These are phyloP conservation scores for Sugiyamaella neomexicana DNA, from an alignment of 1,139 yeast species.

Conservation along the genomic window DNA sequence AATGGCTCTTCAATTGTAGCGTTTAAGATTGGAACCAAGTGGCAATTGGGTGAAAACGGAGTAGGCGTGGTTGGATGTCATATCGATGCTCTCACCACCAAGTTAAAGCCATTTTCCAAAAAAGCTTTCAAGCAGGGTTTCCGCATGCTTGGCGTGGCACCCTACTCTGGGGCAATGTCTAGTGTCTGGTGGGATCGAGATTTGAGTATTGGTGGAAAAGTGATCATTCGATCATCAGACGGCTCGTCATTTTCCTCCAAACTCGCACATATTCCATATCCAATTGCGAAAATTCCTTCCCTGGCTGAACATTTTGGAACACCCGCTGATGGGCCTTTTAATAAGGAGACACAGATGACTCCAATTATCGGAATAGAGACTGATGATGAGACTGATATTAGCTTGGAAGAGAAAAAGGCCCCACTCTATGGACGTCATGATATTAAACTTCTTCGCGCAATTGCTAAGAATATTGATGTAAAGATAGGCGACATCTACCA, in stretches of 20 bases:
- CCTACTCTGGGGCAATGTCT: conserved; percentile 77
- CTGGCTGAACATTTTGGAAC: conserved; percentile 86
- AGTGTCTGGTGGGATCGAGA: conserved; percentile 87
- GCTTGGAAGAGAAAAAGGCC: conserved; percentile 50
- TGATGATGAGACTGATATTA: conserved; percentile 24
- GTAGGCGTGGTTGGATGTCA: conserved; percentile 85
- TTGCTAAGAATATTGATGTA: conserved; percentile 62
- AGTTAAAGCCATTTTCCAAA: conserved; percentile 74
- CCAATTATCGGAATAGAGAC: conserved; percentile 68
- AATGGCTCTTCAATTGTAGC: conserved; percentile 83
- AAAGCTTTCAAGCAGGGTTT: conserved; percentile 64
- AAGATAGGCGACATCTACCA: conserved; percentile 62
- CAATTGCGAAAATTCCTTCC: conserved; percentile 83
- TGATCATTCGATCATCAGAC: conserved; percentile 54
- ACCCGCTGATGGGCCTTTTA: conserved; percentile 70
- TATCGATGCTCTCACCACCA: conserved; percentile 75
- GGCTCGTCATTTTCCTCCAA: conserved; percentile 56
- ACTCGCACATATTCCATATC: conserved; percentile 71
- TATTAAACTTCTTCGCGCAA: conserved; percentile 61
- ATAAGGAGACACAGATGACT: conserved; percentile 75
- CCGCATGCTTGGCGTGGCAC: conserved; percentile 82
- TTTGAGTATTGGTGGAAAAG: conserved; percentile 83
- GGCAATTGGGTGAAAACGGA: conserved; percentile 66
- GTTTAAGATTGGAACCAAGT: conserved; percentile 65
- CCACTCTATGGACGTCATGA: conserved; percentile 69